Evolutionary conservation across 2,329 filamentous ascomycete species (phyloP).

Genomic region (Diplodia corticola): DNA sequence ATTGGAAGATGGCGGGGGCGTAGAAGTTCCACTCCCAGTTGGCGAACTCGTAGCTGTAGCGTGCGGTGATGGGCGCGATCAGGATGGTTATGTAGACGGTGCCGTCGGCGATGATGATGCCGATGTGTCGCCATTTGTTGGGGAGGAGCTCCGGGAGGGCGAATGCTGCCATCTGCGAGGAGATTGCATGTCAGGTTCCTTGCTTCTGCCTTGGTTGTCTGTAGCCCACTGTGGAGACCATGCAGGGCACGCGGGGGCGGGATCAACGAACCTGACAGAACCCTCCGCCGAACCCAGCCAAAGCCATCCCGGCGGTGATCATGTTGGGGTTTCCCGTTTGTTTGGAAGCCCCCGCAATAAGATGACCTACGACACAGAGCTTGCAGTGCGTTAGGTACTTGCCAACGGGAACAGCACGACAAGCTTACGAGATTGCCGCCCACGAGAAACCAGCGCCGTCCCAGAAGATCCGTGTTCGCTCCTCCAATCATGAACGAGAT

Average conservation of each 20-base stretch:
- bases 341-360: constrained; percentile 23
- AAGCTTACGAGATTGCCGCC: constrained; percentile 45
- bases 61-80: constrained; percentile 48
- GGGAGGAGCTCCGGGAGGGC: constrained; percentile 51
- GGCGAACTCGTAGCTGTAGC: constrained; percentile 43
- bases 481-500: constrained; percentile 31
- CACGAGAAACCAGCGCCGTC: constrained; percentile 50
- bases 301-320: constrained; percentile 43
- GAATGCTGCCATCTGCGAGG: constrained; percentile 43
- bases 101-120: constrained; percentile 44
- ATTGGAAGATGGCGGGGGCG: constrained; percentile 44
- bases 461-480: constrained; percentile 51
- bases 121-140: constrained; percentile 52
- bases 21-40: constrained; percentile 52
- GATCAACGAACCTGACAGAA: constrained; percentile 40
- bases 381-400: not conserved
- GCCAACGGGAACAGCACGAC: not conserved
- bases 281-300: constrained; percentile 49
- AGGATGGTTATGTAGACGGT: constrained; percentile 48
- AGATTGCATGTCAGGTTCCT: too few relatives aligned
- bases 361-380: constrained; percentile 10
- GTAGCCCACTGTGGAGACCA: not conserved
- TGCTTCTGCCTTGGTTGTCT: too few relatives aligned
- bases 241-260: not conserved
- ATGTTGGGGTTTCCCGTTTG: constrained; percentile 42